Evolutionary conservation across 1,284 basidiomycete genomes (phyloP), one percentile per base, ranked within the genome.

Genomic region (Sparassis latifolia): DNA sequence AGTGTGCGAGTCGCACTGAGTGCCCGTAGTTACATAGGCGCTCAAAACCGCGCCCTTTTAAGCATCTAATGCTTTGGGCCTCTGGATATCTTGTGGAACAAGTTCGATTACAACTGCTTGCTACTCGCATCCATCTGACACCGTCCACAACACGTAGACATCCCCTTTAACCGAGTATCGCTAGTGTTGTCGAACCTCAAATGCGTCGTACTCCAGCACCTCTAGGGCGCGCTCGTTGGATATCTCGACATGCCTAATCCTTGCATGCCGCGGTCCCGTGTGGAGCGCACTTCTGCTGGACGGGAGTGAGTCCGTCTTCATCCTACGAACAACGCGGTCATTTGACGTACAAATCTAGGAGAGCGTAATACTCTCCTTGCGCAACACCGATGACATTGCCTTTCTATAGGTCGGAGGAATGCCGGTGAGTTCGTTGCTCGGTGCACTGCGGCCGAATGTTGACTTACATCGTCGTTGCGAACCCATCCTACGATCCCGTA

Each of bases 401-500:
- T 4, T 44, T 42, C 65, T 66, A 27, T 10, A 33, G 10, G 42
- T 7, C 38, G 41, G 7, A 40, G 28, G 27, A 2, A 27, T 2
- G 7, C 3, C 29, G 3, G 7, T 27, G 20, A 41, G 37, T 10
- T 9, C 31, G 3, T 20, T 10, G 27, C 3, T 39, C 31, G 39
- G 12, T 20, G 12, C 5, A n/a, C n/a, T 27, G n/a, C 3, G 31
- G 20, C 1, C 20, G 6, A 32, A 3, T 10, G 27, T 5, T 1
- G 9, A 50, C 57, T 51, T 29, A 66, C 65, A 31, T 55, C 52
- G 28, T 64, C 59, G 51, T 66, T 66, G 44, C 58, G 58, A 7
- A 64, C 57, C 64, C 65, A 66, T 4, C 65, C 65, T 1, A 66
- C 65, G n/a, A 66, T 52, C 1, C 62, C 60, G 1, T 57, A 52